These are phyloP conservation scores for Favolaschia claudopus DNA, from an alignment of 768 basidiomycete genomes.

Conservation along the genomic window DNA sequence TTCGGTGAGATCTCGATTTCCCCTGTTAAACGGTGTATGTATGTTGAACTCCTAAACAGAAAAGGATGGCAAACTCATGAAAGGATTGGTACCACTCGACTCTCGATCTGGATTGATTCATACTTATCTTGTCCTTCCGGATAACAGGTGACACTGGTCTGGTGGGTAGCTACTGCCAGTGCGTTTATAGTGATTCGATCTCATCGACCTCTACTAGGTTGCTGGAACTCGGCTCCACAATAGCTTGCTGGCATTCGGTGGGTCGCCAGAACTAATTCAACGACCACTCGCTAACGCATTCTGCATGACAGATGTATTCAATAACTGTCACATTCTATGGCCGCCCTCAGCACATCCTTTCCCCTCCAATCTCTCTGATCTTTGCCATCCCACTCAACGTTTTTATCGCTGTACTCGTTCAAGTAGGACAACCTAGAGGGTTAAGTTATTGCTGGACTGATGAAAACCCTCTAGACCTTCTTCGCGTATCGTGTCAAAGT, in stretches of 20 bases:
- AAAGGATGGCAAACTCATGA: too few species aligned
- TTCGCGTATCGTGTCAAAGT: slow-evolving; percentile 1
- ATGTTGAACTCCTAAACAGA: too few species aligned
- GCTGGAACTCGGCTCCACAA: background rate
- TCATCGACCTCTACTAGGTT: too few species aligned
- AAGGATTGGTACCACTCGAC: too few species aligned
- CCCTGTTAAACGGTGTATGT: too few species aligned
- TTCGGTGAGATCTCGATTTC: too few species aligned
- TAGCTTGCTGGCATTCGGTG: background rate
- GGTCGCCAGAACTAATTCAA: background rate
- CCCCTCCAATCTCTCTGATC: background rate
- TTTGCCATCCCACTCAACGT: background rate
- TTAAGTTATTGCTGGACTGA: background rate
- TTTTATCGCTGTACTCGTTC: background rate
- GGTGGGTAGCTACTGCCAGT: too few species aligned
- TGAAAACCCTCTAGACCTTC: background rate
- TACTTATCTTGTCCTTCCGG: too few species aligned
- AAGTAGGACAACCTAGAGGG: background rate
- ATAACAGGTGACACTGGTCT: too few species aligned
- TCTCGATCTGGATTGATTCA: too few species aligned
- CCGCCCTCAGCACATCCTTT: background rate
- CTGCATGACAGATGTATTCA: slow-evolving; percentile 14
- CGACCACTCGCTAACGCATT: background rate
- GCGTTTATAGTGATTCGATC: too few species aligned
- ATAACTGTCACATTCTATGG: slow-evolving; percentile 14